phyloP scores from a whole-genome alignment of 768 basidiomycete genomes.

The Leccinum broughii region DNA sequence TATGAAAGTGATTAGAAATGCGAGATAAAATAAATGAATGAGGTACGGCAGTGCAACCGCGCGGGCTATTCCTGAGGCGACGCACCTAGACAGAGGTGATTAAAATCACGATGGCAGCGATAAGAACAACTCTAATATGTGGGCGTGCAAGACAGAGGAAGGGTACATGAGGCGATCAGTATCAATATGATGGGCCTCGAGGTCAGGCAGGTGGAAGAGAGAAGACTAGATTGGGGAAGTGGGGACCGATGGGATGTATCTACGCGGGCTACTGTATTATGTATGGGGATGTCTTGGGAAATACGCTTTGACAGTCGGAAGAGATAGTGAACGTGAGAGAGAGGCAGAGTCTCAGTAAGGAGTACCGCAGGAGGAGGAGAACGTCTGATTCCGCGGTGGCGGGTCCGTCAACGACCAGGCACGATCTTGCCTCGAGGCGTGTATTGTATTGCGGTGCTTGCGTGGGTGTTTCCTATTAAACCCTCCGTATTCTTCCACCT shows the following conservation, averaged over 20 bases:
- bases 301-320: background rate
- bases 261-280: background rate
- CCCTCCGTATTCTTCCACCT: conserved; percentile 1
- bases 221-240: conserved; percentile 18
- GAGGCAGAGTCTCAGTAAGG: too few relatives aligned
- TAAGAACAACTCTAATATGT: background rate
- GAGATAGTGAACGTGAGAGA: conserved; percentile 8
- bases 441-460: background rate
- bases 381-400: too few relatives aligned
- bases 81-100: background rate
- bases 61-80: conserved; percentile 8
- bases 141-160: background rate
- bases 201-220: conserved; percentile 14
- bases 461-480: background rate
- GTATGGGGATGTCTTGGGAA: conserved; percentile 11
- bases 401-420: background rate
- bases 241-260: background rate
- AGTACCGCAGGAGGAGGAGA: too few relatives aligned
- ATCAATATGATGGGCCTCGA: conserved; percentile 31
- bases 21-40: background rate
- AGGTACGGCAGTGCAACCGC: too few relatives aligned
- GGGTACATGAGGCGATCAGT: conserved; percentile 23
- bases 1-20: background rate
- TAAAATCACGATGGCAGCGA: background rate
- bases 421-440: background rate